Percentiles rank a stretch among this genome's conserved stretches.
phyloP scores from a whole-genome alignment of 2,329 filamentous ascomycete species.

The Ambrosiella cleistominuta region DNA sequence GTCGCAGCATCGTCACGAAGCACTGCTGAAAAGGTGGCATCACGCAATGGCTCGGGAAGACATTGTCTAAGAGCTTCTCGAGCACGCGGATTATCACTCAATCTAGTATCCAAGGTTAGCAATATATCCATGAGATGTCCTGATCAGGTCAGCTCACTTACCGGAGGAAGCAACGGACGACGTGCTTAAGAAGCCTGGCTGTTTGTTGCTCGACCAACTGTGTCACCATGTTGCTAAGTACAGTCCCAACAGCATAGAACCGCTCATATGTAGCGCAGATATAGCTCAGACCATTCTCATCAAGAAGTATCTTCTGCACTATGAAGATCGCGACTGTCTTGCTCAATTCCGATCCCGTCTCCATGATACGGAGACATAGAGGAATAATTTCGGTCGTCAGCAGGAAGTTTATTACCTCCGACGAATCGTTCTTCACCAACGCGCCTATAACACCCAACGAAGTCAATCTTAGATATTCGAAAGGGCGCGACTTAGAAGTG shows the following conservation, averaged over 20 bases:
- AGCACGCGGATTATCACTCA: slow-evolving; percentile 91
- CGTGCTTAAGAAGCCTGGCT: slow-evolving; percentile 86
- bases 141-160: slow-evolving; percentile 26
- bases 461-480: slow-evolving; percentile 91
- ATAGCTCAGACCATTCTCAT: slow-evolving; percentile 92
- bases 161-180: slow-evolving; percentile 92
- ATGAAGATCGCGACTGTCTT: slow-evolving; percentile 99
- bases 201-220: slow-evolving; percentile 97
- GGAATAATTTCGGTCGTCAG: slow-evolving; percentile 97
- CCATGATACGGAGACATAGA: slow-evolving; percentile 94
- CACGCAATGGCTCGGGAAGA: slow-evolving; percentile 91
- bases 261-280: slow-evolving; percentile 98
- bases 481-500: slow-evolving; percentile 91
- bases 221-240: slow-evolving; percentile 95
- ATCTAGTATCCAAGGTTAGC: slow-evolving; percentile 28
- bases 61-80: slow-evolving; percentile 91
- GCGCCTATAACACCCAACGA: slow-evolving; percentile 93
- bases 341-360: slow-evolving; percentile 92
- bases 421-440: slow-evolving; percentile 95
- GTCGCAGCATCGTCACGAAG: slow-evolving; percentile 93
- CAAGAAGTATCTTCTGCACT: slow-evolving; percentile 93
- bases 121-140: slow-evolving; percentile 11
- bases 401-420: slow-evolving; percentile 96
- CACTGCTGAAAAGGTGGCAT: slow-evolving; percentile 92
- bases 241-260: slow-evolving; percentile 94